Evolutionary conservation across 1,284 basidiomycete genomes (phyloP).

Genomic region (Microbotryum violaceum): DNA sequence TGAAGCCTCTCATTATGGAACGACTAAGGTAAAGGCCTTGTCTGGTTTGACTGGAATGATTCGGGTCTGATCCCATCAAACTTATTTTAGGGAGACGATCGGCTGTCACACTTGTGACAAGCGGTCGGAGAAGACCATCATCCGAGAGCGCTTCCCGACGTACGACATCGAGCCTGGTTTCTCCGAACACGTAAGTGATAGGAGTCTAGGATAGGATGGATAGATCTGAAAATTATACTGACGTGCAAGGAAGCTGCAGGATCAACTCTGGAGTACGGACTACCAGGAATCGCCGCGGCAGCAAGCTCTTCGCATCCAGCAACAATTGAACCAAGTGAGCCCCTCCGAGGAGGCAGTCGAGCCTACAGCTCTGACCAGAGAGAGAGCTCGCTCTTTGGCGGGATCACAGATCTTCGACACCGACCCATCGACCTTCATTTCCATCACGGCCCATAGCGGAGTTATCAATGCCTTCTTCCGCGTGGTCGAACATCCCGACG

Average conservation of each 20-base stretch:
- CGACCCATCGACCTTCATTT: conserved; percentile 40
- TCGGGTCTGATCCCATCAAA: neutral
- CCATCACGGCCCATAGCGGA: conserved; percentile 46
- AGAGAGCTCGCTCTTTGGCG: neutral
- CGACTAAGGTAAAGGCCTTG: conserved; percentile 15
- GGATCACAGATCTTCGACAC: conserved; percentile 35
- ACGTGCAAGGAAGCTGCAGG: conserved; percentile 10
- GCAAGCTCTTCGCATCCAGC: conserved; percentile 51
- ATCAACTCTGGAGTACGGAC: conserved; percentile 45
- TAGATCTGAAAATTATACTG: neutral
- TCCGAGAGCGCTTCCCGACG: conserved; percentile 53
- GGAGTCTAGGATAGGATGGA: neutral
- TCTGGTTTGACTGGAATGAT: neutral
- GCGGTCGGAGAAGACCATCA: conserved; percentile 56
- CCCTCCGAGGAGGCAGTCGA: neutral
- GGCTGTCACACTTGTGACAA: conserved; percentile 60
- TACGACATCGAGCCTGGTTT: conserved; percentile 61
- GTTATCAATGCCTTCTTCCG: conserved; percentile 39
- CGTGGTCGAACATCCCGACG: conserved; percentile 32
- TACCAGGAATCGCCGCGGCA: conserved; percentile 58
- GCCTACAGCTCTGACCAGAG: neutral
- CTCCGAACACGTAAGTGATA: conserved; percentile 48
- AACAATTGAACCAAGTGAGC: conserved; percentile 50
- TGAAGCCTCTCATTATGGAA: conserved; percentile 48
- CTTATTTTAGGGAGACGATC: conserved; percentile 50